These are phyloP conservation scores for Saccharomycopsis hybrid DNA, from an alignment of 1,139 yeast species.

Conservation along the genomic window DNA sequence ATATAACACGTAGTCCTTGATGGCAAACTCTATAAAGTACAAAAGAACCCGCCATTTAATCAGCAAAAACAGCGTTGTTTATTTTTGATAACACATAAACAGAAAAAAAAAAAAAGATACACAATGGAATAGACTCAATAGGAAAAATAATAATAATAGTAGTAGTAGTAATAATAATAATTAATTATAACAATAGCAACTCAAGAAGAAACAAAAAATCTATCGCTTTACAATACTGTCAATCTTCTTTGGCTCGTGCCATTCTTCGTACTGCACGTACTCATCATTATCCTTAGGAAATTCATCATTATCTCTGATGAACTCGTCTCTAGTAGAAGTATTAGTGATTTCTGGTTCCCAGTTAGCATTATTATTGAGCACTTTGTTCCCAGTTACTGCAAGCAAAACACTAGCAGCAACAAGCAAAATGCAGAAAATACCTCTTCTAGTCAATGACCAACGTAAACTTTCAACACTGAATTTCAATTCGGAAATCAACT, in stretches of 20 bases:
- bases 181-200: too few relatives aligned
- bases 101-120: too few relatives aligned
- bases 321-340: constrained; percentile 10
- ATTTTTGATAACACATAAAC: too few relatives aligned
- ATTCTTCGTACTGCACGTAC: constrained; percentile 17
- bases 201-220: too few relatives aligned
- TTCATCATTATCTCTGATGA: constrained; percentile 14
- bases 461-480: constrained; percentile 83
- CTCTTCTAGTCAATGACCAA: constrained; percentile 92
- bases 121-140: too few relatives aligned
- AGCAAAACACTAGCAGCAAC: constrained; percentile 22
- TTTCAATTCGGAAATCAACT: constrained; percentile 72
- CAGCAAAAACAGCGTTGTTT: too few relatives aligned
- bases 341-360: neutral
- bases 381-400: constrained; percentile 20
- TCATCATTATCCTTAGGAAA: constrained; percentile 12
- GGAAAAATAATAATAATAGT: too few relatives aligned
- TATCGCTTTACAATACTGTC: too few relatives aligned
- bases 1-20: too few relatives aligned
- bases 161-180: too few relatives aligned
- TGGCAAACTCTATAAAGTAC: too few relatives aligned
- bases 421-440: constrained; percentile 53
- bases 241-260: constrained; percentile 15
- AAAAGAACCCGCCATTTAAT: too few relatives aligned
- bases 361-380: constrained; percentile 2